Conservation (phyloP, 495 filamentous ascomycete genomes). For the Talaromyces ruber region DNA sequence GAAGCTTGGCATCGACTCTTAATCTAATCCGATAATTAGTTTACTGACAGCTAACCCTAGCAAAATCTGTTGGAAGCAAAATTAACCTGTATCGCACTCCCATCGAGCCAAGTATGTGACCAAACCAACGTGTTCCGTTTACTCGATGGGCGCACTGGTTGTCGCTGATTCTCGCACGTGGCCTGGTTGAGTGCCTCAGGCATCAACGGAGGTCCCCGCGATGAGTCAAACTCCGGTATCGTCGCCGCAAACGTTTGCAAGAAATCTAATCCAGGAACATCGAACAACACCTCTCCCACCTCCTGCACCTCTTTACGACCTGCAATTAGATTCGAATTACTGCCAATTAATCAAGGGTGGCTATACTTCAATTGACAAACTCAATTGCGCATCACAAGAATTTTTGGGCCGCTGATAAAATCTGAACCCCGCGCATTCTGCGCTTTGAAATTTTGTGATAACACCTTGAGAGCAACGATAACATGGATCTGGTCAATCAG, state of each 20-base stretch:
- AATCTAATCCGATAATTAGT: too few species aligned
- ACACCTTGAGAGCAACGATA: neutral
- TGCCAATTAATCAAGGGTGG: neutral
- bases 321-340: neutral
- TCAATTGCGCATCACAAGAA: neutral
- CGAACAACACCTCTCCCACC: neutral
- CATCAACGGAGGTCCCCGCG: neutral
- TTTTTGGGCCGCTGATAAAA: neutral
- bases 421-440: neutral
- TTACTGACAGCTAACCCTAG: neutral
- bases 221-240: constrained; percentile 2
- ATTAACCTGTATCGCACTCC: constrained; percentile 11
- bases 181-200: neutral
- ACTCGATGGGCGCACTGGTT: neutral
- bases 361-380: neutral
- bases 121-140: neutral
- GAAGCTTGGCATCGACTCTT: neutral
- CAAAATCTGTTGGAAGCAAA: neutral
- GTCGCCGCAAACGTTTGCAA: constrained; percentile 2
- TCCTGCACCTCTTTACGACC: neutral
- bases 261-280: neutral
- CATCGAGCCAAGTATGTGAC: neutral
- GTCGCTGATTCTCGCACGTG: neutral
- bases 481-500: constrained; percentile 82
- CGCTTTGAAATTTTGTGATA: neutral